Base-by-base conservation (phyloP, 805 yeast genomes). In the Kodamaea restingae region DNA sequence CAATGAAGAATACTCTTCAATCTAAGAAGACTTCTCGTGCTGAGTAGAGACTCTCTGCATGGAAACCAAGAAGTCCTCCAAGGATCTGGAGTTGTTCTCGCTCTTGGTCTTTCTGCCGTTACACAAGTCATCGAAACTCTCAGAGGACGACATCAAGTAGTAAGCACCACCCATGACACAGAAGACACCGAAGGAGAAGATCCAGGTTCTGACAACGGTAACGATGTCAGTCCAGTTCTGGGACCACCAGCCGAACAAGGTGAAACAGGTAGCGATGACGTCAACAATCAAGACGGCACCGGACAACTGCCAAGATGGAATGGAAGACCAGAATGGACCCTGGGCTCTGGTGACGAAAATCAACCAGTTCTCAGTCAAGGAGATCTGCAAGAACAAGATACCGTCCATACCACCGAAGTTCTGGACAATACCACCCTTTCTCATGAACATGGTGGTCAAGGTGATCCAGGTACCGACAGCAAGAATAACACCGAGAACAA, bases 241-340 rank as follows among this genome's bases (percentile, higher is more conserved):
- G 52, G 95, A 84, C 91, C 95, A 88, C 96, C 95, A 88, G 58
- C 96, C 96, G 81, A 87, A 88, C 62, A 88, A 70, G 59, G 88
- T 73, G 81, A 88, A 88, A 80, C 85, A 76, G 48, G 96, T 88
- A 53, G 96, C 95, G 58, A 88, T 71, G 75, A 88, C 70, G 71
- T 88, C 96, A 63, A 88, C 96, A 62, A 71, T 70, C 63, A 86
- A 76, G 57, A 88, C 96, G 58, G 96, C 96, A 75, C 95, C 95
- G 57, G 93, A 55, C 73, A 88, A 80, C 77, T 88, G 95, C 96
- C 96, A 88, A 36, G 96, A 88, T 75, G 96, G 96, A 44, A 76
- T 60, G 34, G 96, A 87, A 45, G 96, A 84, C 96, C 96, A 88
- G 93, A 88, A 88, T 63, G 96, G 96, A 76, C 96, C 96, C 67